Evolutionary conservation across 495 filamentous ascomycete species (phyloP), one percentile per base, ranked within the genome.

Genomic region (Annulohypoxylon maeteangense): DNA sequence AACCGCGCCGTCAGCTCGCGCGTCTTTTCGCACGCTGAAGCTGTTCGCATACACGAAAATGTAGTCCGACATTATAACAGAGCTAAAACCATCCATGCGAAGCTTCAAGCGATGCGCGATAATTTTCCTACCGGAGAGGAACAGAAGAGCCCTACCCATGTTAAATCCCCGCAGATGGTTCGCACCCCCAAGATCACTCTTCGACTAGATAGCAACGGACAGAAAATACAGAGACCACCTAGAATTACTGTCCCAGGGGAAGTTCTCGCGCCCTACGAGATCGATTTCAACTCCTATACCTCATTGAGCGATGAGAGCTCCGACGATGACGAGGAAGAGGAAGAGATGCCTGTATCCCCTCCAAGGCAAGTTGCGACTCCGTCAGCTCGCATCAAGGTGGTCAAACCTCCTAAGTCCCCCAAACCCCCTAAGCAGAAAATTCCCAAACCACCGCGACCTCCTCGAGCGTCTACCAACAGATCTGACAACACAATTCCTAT

Each of bases 21-120:
- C 72, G 86, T 91, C 70, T 92, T 90, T 38, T 82, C 93, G 25
- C 89, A 91, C 71, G 94, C 92, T 42, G 95, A 99, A 78, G 91
- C 95, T 7, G 83, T 86, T 74, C 90, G 95, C 58, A 87, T 98
- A 70, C 87, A 89, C 74, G 91, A 97, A 58, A 88, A 85, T 58
- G 80, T 96, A 14, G 87, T 92, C 72, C 88, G 93, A 51, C 93
- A 97, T 78, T 88, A 89, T 75, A 89, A 88, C 72, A 90, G 93
- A 27, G 82, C 93, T 58, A 88, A 84, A 65, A 90, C 87, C 42
- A 97, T 99, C 69, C 88, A 89, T 7, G 83, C 87, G 58, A 97
- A 97, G 80, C 88, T 99, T 12, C 84, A 93, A 70, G 88, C 88
- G 0, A 89, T 98, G 71, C 89, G 87, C 31, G 80, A 85, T 36